Percentiles rank a stretch among this genome's conserved stretches.
Evolutionary conservation across 2,329 filamentous ascomycete species (phyloP).

Genomic region (Aspergillus brunneoviolaceus): DNA sequence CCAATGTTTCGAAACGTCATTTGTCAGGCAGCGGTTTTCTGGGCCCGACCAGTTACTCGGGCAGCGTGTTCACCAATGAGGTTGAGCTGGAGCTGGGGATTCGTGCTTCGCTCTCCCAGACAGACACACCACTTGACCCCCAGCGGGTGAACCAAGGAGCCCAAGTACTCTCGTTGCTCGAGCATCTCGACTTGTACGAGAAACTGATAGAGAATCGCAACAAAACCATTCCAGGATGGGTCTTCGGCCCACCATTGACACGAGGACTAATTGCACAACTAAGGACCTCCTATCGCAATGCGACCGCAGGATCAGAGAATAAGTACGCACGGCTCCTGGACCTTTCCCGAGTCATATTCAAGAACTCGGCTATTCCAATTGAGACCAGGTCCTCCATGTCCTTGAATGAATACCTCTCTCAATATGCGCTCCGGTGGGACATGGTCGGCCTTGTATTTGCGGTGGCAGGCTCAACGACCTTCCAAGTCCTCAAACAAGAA

Average conservation of each 20-base stretch:
- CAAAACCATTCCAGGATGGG: neutral
- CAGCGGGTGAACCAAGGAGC: slow-evolving; percentile 13
- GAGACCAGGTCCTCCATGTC: slow-evolving; percentile 12
- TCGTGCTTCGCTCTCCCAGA: neutral
- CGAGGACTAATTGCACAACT: neutral
- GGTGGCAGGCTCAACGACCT: slow-evolving; percentile 14
- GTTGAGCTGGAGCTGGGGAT: slow-evolving; percentile 3
- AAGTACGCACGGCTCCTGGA: neutral
- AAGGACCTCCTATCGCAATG: slow-evolving; percentile 1
- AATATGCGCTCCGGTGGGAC: slow-evolving; percentile 19
- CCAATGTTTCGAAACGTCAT: neutral
- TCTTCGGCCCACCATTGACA: slow-evolving; percentile 2
- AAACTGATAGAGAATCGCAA: slow-evolving; percentile 19
- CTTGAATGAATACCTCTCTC: slow-evolving; percentile 16
- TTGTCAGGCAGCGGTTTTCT: slow-evolving; percentile 17
- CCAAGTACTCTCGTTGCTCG: slow-evolving; percentile 15
- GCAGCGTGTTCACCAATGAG: slow-evolving; percentile 15
- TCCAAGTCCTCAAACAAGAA: slow-evolving; percentile 14
- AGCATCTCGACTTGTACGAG: slow-evolving; percentile 13
- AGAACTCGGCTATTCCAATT: slow-evolving; percentile 1
- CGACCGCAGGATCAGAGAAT: neutral
- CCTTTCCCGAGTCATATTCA: slow-evolving; percentile 7
- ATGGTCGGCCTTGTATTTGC: slow-evolving; percentile 18
- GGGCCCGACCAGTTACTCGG: slow-evolving; percentile 22
- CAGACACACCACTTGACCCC: neutral